Evolutionary conservation across 306 rosid species (phyloP).

Genomic region (Trifolium dubium): DNA sequence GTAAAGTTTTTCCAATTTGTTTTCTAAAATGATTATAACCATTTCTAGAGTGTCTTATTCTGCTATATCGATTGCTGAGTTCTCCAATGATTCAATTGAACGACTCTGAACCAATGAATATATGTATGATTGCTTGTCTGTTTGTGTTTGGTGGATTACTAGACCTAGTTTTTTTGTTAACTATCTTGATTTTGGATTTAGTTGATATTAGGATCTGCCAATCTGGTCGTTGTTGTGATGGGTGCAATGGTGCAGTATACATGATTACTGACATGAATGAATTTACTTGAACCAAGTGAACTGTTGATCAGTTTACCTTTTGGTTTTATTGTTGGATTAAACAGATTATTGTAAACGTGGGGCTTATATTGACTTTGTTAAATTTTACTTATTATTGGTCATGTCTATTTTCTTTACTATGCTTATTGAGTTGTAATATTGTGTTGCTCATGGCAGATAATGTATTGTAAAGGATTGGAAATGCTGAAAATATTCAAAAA

Average conservation of each 20-base stretch:
- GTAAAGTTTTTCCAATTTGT: neutral
- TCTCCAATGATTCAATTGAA: conserved; percentile 13
- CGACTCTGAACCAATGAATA: conserved; percentile 7
- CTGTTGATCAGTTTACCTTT: conserved; percentile 4
- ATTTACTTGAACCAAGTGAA: neutral
- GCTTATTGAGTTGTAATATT: neutral
- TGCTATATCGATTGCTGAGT: conserved; percentile 12
- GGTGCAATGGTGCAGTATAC: neutral
- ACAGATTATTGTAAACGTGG: neutral
- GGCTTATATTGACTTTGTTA: neutral
- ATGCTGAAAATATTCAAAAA: conserved; percentile 84
- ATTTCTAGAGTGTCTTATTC: conserved; percentile 5
- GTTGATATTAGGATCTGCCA: neutral
- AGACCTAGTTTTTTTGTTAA: conserved; percentile 1
- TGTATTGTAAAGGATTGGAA: conserved; percentile 74
- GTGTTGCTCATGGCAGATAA: conserved; percentile 58
- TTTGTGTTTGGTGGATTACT: neutral
- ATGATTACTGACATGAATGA: conserved; percentile 19
- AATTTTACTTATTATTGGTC: neutral
- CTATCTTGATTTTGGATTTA: neutral
- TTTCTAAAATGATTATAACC: neutral
- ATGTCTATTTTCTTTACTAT: neutral
- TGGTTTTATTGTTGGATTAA: conserved; percentile 11
- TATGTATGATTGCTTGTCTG: conserved; percentile 4
- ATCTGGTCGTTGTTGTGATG: conserved; percentile 12